These are phyloP conservation scores for Suillus lakei DNA, from an alignment of 768 basidiomycete species.

Conservation along the genomic window DNA sequence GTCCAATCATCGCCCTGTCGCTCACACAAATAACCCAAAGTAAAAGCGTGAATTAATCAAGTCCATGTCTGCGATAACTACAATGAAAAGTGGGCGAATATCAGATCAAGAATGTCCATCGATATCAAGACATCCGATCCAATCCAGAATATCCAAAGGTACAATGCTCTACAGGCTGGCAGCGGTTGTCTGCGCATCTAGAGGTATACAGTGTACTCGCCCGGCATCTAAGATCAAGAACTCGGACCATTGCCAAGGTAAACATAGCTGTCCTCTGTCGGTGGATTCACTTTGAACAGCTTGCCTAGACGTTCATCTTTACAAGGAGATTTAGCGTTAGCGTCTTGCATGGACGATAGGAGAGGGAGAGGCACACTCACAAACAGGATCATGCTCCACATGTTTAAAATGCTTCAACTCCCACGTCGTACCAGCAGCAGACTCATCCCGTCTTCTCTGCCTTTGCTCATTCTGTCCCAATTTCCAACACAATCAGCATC, in stretches of 20 bases:
- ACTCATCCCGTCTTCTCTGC: conserved; percentile 84
- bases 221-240: conserved; percentile 17
- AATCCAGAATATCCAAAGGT: neutral
- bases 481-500: neutral
- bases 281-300: conserved; percentile 63
- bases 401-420: conserved; percentile 76
- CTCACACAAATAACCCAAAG: neutral
- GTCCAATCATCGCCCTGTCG: neutral
- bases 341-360: neutral
- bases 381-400: conserved; percentile 71
- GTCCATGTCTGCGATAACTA: conserved; percentile 2
- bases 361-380: conserved; percentile 46
- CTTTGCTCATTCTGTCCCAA: conserved; percentile 85
- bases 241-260: conserved; percentile 61
- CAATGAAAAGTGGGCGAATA: neutral
- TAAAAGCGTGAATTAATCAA: neutral
- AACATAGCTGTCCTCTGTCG: conserved; percentile 78
- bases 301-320: conserved; percentile 73
- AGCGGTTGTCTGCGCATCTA: neutral
- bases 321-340: neutral
- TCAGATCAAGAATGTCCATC: neutral
- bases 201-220: conserved; percentile 1
- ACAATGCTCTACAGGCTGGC: neutral
- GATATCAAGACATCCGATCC: neutral
- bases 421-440: conserved; percentile 74